Conservation (phyloP, 2,329 filamentous ascomycete species). For the Blastomyces parvus region DNA sequence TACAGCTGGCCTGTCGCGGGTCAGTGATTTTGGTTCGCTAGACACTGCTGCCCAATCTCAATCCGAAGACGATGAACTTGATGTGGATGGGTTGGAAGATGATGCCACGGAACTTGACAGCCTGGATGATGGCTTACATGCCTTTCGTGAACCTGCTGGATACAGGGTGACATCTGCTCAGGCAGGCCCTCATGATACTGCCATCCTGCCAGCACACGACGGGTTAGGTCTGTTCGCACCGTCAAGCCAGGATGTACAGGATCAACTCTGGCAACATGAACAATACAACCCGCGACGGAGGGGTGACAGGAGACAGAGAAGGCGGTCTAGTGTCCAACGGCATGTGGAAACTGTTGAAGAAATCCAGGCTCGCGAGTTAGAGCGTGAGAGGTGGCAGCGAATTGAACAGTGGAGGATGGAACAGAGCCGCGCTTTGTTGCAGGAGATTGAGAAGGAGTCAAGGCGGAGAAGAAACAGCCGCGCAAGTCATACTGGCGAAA, state of each 20-base stretch:
- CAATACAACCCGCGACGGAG: slow-evolving; percentile 65
- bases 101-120: slow-evolving; percentile 60
- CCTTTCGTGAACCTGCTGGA: slow-evolving; percentile 58
- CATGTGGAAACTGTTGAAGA: slow-evolving; percentile 48
- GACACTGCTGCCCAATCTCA: slow-evolving; percentile 42
- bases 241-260: slow-evolving; percentile 57
- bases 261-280: slow-evolving; percentile 84
- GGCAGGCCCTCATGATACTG: slow-evolving; percentile 46
- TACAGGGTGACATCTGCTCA: background rate
- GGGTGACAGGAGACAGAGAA: slow-evolving; percentile 36
- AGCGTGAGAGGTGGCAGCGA: slow-evolving; percentile 65
- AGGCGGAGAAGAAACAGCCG: slow-evolving; percentile 36
- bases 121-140: slow-evolving; percentile 81
- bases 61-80: slow-evolving; percentile 36
- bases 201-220: slow-evolving; percentile 83
- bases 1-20: slow-evolving; percentile 59
- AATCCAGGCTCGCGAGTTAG: slow-evolving; percentile 49
- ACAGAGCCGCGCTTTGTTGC: slow-evolving; percentile 73
- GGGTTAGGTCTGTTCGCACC: slow-evolving; percentile 76
- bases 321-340: slow-evolving; percentile 49
- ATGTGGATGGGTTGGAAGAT: slow-evolving; percentile 43
- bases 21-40: slow-evolving; percentile 73
- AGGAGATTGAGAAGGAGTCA: slow-evolving; percentile 84
- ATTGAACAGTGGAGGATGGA: slow-evolving; percentile 91
- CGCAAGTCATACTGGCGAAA: slow-evolving; percentile 21